Evolutionary conservation across 192 early-diverging fungal species (phyloP).

Genomic region (Ambispora gerdemannii): DNA sequence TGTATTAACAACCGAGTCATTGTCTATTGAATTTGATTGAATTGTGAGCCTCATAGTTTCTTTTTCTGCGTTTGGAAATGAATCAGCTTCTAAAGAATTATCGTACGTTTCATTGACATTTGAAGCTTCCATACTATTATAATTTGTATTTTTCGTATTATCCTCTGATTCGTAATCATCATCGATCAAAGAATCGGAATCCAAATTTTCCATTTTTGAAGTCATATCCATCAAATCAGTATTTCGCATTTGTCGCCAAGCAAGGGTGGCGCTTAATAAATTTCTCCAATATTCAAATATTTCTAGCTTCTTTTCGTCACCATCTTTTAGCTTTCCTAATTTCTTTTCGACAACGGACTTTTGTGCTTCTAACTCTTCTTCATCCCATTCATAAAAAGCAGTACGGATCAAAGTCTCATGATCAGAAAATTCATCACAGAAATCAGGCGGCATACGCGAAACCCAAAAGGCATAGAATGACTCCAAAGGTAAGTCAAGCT

Average conservation of each 20-base stretch:
- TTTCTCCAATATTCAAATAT: slow-evolving; percentile 38
- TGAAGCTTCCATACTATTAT: neutral
- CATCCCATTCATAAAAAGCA: slow-evolving; percentile 37
- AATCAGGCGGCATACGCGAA: slow-evolving; percentile 31
- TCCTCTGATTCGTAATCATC: slow-evolving; percentile 33
- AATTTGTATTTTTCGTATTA: neutral
- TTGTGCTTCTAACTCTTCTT: slow-evolving; percentile 34
- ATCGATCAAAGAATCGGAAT: too few relatives aligned
- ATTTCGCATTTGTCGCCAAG: too few relatives aligned
- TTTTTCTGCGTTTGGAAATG: neutral
- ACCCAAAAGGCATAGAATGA: slow-evolving; percentile 38
- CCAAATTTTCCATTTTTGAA: too few relatives aligned
- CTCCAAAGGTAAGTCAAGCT: too few relatives aligned
- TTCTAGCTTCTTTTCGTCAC: slow-evolving; percentile 36
- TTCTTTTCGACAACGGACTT: slow-evolving; percentile 35
- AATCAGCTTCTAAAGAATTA: slow-evolving; percentile 1
- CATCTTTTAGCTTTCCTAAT: slow-evolving; percentile 44
- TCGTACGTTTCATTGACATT: slow-evolving; percentile 2
- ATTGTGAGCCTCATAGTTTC: too few relatives aligned
- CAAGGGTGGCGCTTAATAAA: slow-evolving; percentile 38
- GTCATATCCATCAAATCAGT: too few relatives aligned
- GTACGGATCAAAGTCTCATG: slow-evolving; percentile 38
- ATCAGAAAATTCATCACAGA: slow-evolving; percentile 36
- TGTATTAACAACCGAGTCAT: too few relatives aligned
- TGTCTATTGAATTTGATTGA: too few relatives aligned